Conservation (phyloP, 192 early-diverging fungal genomes). For the Geranomyces michiganensis region DNA sequence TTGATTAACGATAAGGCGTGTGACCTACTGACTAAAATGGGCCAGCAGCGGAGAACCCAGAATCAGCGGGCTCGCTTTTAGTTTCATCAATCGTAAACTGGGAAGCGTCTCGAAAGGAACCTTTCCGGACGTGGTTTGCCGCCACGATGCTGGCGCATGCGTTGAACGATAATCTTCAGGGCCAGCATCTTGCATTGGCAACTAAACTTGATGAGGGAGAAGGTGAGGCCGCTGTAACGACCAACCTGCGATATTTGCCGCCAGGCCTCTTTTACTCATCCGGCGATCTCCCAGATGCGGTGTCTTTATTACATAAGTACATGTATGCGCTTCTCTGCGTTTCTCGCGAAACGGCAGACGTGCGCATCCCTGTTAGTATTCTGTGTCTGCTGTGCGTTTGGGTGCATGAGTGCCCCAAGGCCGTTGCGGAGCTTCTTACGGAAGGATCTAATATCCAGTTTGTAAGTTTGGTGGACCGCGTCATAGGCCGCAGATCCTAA, state of each 20-base stretch:
- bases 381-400: conserved; percentile 81
- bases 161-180: conserved; percentile 69
- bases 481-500: too few species aligned
- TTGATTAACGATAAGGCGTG: background rate
- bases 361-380: conserved; percentile 76
- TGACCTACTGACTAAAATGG: background rate
- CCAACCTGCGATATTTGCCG: background rate
- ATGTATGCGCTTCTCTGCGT: conserved; percentile 74
- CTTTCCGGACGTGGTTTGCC: conserved; percentile 90
- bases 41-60: conserved; percentile 57
- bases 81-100: conserved; percentile 78
- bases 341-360: conserved; percentile 62
- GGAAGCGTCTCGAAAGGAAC: conserved; percentile 71
- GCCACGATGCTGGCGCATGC: conserved; percentile 80
- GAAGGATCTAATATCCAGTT: conserved; percentile 91
- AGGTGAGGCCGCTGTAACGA: conserved; percentile 41
- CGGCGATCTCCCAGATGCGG: too few species aligned
- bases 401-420: conserved; percentile 80
- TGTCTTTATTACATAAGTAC: conserved; percentile 88
- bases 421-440: conserved; percentile 80
- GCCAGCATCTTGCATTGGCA: conserved; percentile 77
- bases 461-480: too few species aligned
- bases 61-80: conserved; percentile 88
- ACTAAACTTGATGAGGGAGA: conserved; percentile 75
- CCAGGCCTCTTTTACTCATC: conserved; percentile 41